Evolutionary conservation across 306 rosid genomes (phyloP).

Genomic region (Prunus mongolica): DNA sequence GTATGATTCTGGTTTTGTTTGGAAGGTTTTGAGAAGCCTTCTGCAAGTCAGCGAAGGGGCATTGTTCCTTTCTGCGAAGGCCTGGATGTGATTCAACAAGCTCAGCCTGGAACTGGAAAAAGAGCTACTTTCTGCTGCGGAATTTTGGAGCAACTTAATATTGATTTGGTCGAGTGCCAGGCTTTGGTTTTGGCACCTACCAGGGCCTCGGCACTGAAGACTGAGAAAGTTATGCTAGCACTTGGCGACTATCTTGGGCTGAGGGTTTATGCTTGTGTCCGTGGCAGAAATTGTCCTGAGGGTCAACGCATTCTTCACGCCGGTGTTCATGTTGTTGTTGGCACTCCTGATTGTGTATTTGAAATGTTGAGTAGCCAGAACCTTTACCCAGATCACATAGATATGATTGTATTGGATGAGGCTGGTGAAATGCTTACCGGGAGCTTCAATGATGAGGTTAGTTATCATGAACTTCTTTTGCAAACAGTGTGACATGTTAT

Average conservation of each 20-base stretch:
- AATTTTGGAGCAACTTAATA: slow-evolving; percentile 91
- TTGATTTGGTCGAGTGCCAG: slow-evolving; percentile 81
- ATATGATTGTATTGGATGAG: slow-evolving; percentile 90
- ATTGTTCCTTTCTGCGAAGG: slow-evolving; percentile 97
- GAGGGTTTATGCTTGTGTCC: slow-evolving; percentile 95
- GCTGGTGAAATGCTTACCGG: slow-evolving; percentile 99
- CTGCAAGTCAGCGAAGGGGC: slow-evolving; percentile 97
- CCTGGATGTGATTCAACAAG: slow-evolving; percentile 97
- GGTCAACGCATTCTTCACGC: slow-evolving; percentile 97
- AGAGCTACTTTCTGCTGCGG: slow-evolving; percentile 97
- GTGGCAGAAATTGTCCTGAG: slow-evolving; percentile 89
- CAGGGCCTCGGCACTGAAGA: slow-evolving; percentile 92
- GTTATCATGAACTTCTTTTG: slow-evolving; percentile 3
- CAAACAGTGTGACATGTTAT: no score
- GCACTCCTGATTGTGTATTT: slow-evolving; percentile 94
- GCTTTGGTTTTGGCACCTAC: slow-evolving; percentile 95
- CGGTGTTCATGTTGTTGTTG: slow-evolving; percentile 93
- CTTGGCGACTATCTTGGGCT: slow-evolving; percentile 97
- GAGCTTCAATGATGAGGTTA: slow-evolving; percentile 96
- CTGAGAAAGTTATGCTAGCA: slow-evolving; percentile 96
- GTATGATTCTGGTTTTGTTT: slow-evolving; percentile 14
- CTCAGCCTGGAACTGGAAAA: slow-evolving; percentile 96
- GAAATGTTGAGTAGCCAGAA: slow-evolving; percentile 95
- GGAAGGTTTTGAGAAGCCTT: slow-evolving; percentile 95
- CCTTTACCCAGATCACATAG: slow-evolving; percentile 72